These are phyloP conservation scores for Sporothrix pallida DNA, from an alignment of 2,329 filamentous ascomycete genomes.

Conservation along the genomic window DNA sequence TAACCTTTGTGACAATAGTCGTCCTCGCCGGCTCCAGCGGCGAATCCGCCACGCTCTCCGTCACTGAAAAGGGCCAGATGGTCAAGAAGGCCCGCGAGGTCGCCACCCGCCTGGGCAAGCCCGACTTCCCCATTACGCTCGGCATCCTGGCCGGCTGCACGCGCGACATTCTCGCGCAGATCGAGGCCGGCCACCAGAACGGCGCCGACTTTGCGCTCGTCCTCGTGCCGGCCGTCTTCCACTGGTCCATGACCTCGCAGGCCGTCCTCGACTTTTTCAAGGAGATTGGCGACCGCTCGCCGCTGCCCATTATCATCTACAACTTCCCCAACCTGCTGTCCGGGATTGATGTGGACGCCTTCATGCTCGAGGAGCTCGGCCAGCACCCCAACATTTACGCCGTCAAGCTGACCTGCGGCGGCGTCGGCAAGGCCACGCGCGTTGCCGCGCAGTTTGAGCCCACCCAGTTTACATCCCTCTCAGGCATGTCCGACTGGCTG, in stretches of 20 bases:
- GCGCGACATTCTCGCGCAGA: slow-evolving; percentile 1
- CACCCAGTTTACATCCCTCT: neutral
- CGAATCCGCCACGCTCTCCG: slow-evolving; percentile 5
- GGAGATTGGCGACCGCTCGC: slow-evolving; percentile 17
- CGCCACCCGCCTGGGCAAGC: slow-evolving; percentile 10
- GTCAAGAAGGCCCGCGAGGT: slow-evolving; percentile 19
- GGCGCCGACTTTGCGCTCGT: slow-evolving; percentile 18
- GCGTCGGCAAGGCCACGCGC: slow-evolving; percentile 14
- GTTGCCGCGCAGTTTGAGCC: slow-evolving; percentile 4
- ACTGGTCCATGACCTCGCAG: slow-evolving; percentile 13
- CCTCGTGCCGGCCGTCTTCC: slow-evolving; percentile 1
- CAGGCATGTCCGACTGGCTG: slow-evolving; percentile 16
- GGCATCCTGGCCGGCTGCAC: slow-evolving; percentile 16
- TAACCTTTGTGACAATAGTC: neutral
- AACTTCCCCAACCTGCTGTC: slow-evolving; percentile 16
- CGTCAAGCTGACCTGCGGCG: slow-evolving; percentile 25
- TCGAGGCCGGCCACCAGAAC: slow-evolving; percentile 14
- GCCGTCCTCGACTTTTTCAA: slow-evolving; percentile 20
- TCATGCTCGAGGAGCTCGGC: slow-evolving; percentile 15
- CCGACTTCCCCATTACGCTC: slow-evolving; percentile 18
- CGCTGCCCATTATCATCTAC: slow-evolving; percentile 24
- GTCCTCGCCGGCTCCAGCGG: slow-evolving; percentile 11
- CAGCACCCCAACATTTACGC: slow-evolving; percentile 23
- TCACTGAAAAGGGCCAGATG: slow-evolving; percentile 18
- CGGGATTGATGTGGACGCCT: slow-evolving; percentile 3